A percentile compares a stretch with the other conserved stretches of the same genome.
Evolutionary conservation across 768 basidiomycete genomes (phyloP).

Genomic region (Agrocybe praecox): DNA sequence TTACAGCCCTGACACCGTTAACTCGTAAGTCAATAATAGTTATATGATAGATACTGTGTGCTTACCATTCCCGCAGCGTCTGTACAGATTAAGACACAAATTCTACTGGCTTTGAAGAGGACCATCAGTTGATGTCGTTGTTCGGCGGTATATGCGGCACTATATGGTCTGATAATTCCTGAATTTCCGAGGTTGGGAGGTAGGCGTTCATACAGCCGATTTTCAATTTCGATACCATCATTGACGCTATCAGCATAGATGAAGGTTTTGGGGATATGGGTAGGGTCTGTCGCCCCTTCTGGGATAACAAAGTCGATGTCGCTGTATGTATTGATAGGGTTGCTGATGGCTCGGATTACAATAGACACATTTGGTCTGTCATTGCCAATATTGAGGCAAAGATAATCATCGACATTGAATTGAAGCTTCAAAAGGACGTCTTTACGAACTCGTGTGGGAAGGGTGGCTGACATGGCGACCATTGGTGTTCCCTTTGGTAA

Average conservation of each 20-base stretch:
- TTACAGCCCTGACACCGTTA: conserved; percentile 27
- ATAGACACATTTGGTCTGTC: conserved; percentile 33
- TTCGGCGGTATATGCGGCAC: too few species aligned
- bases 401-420: conserved; percentile 15
- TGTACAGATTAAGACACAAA: too few species aligned
- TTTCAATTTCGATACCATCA: conserved; percentile 22
- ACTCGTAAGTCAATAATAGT: too few species aligned
- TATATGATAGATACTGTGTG: too few species aligned
- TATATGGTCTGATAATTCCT: too few species aligned
- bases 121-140: too few species aligned
- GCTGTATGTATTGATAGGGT: conserved; percentile 29
- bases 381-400: conserved; percentile 29
- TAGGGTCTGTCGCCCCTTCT: not conserved
- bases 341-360: conserved; percentile 31
- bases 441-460: conserved; percentile 23
- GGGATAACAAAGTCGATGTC: conserved; percentile 36
- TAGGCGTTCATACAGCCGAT: conserved; percentile 18
- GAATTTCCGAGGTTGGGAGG: too few species aligned
- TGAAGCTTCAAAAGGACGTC: conserved; percentile 31
- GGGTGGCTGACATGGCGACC: conserved; percentile 33
- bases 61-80: too few species aligned
- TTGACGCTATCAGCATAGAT: conserved; percentile 31
- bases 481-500: conserved; percentile 30
- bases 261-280: conserved; percentile 28
- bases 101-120: too few species aligned